Conservation (phyloP, 768 basidiomycete genomes). For the Pleurotus tuoliensis region DNA sequence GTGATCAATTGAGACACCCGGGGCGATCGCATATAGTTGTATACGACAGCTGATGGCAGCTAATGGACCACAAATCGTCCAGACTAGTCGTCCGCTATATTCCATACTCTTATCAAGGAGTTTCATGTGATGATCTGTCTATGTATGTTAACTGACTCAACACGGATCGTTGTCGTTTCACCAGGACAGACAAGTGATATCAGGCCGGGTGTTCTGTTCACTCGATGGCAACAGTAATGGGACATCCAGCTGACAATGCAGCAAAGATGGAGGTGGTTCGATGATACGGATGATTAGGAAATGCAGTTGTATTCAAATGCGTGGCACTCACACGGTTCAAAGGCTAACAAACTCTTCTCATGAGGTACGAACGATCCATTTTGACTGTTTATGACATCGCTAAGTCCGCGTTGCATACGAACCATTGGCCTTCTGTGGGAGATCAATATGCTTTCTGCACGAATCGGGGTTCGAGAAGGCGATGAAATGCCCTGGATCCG, state of each 20-base stretch:
- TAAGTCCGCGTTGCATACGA: conserved; percentile 1
- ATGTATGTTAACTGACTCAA: background rate
- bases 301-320: background rate
- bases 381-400: conserved; percentile 7
- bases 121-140: background rate
- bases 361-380: conserved; percentile 2
- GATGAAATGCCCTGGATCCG: background rate
- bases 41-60: background rate
- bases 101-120: too few relatives aligned
- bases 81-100: background rate
- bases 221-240: too few relatives aligned
- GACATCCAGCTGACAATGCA: background rate
- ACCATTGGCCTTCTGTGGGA: background rate
- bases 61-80: conserved; percentile 1
- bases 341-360: background rate
- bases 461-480: conserved; percentile 4
- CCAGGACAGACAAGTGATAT: background rate
- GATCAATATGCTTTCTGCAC: background rate
- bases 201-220: conserved; percentile 4
- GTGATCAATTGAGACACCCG: conserved; percentile 2
- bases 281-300: background rate
- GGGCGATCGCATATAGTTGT: background rate
- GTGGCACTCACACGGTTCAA: conserved; percentile 3
- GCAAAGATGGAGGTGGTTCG: background rate
- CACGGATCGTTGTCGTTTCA: background rate